These are phyloP conservation scores for Casaregolazyma lundiana DNA, from an alignment of 1,139 yeast genomes.

Conservation along the genomic window DNA sequence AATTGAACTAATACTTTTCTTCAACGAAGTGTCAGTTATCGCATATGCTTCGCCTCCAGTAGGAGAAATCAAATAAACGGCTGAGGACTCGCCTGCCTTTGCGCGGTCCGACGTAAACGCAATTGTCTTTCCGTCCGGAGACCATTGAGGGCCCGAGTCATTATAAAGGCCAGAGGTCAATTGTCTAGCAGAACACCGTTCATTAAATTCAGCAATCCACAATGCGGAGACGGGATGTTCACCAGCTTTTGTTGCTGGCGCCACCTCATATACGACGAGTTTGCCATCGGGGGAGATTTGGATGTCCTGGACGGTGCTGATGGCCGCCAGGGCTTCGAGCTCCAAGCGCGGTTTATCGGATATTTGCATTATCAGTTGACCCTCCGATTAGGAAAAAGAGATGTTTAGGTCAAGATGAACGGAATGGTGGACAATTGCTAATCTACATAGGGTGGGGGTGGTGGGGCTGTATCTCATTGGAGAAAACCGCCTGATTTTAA, in stretches of 20 bases:
- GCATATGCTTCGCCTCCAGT: not conserved
- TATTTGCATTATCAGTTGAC: not conserved
- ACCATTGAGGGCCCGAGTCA: not conserved
- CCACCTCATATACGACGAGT: not conserved
- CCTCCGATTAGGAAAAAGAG: too few relatives aligned
- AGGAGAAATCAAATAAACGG: not conserved
- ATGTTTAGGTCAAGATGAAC: too few relatives aligned
- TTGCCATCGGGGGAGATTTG: not conserved
- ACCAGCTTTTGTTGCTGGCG: not conserved
- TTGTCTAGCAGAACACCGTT: not conserved
- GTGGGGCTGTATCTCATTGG: too few relatives aligned
- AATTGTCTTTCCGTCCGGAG: not conserved
- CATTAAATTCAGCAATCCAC: not conserved
- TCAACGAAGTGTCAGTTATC: not conserved
- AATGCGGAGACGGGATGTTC: not conserved
- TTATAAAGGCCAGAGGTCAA: not conserved
- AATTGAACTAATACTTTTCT: not conserved
- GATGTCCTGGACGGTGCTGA: not conserved
- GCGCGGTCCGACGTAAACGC: not conserved
- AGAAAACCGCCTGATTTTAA: too few relatives aligned
- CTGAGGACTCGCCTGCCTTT: not conserved
- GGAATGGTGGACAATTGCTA: too few relatives aligned
- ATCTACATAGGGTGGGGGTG: too few relatives aligned
- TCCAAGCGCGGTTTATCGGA: not conserved
- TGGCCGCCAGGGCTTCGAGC: not conserved